These are phyloP conservation scores for Abrus precatorius DNA, from an alignment of 306 rosid genomes.

Conservation along the genomic window DNA sequence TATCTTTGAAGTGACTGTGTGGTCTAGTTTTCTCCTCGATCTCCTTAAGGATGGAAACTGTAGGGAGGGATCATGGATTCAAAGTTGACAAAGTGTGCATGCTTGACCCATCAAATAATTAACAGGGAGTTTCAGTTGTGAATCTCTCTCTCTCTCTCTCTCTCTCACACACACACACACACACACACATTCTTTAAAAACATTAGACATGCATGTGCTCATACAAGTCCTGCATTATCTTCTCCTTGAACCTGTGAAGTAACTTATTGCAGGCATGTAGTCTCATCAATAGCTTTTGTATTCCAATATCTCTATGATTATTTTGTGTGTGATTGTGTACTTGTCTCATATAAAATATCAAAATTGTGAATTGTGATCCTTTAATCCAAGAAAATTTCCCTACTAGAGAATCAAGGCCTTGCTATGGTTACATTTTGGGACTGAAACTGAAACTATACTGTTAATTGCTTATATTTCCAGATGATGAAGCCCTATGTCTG, in stretches of 20 bases:
- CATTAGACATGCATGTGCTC: not conserved
- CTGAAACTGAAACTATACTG: conserved; percentile 46
- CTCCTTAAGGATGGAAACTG: conserved; percentile 2
- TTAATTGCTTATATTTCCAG: conserved; percentile 43
- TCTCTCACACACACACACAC: not conserved
- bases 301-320: conserved; percentile 21
- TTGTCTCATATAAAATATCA: conserved; percentile 22
- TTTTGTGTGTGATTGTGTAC: not conserved
- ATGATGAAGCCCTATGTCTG: conserved; percentile 93
- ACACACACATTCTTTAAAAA: not conserved
- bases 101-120: conserved; percentile 28
- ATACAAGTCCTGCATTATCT: conserved; percentile 25
- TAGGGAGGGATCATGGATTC: conserved; percentile 16
- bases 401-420: conserved; percentile 5
- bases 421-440: conserved; percentile 5
- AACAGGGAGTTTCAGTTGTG: conserved; percentile 23
- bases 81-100: conserved; percentile 13
- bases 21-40: conserved; percentile 41
- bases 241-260: conserved; percentile 14
- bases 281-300: conserved; percentile 7
- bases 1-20: conserved; percentile 26
- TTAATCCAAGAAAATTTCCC: conserved; percentile 16
- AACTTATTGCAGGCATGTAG: conserved; percentile 7
- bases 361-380: not conserved
- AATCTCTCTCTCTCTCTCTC: not conserved